Base-by-base conservation (phyloP, 768 basidiomycete species). In the Royoungia palumana region DNA sequence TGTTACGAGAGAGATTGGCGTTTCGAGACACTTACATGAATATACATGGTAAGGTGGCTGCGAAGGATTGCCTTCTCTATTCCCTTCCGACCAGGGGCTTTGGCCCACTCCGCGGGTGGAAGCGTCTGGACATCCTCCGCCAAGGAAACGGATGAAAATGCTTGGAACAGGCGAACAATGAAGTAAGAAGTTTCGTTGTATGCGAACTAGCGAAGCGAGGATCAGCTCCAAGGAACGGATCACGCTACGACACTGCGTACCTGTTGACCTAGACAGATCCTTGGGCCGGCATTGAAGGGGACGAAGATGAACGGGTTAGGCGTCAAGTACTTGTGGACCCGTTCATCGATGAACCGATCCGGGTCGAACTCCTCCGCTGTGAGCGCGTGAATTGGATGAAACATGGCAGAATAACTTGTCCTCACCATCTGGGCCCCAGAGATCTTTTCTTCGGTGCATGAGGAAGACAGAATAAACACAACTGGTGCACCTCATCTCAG, bases 141-240 rank as follows among this genome's bases (percentile, higher is more conserved):
- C 19, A 81, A 69, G 3, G 63, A 56, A 35, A 86, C 64, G 2
- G 59, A 57, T 4, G 72, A 73, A 63, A 82, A 83, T 10, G 61
- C 61, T 59, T 87, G 85, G 6, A 85, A 62, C 8, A 87, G 67
- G 10, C 79, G 75, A 39, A 81, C 72, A 37, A 87, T 72, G 65
- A 84, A 75, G 64, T 81, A 86, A 1, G 82, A 83, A 3, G 74
- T 66, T 58, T 84, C 81, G 50, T 83, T 74, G 63, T 85, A 85
- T 6, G 85, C 83, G 56, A 84, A 84, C 77, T 83, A 35, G 11
- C 34, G 16, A 35, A 16, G 30, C 1, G 44, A 30, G 49, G 28
- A 20, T 54, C 42, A 46, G 42, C 49, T 2, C 45, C 50, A 11
- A n/a, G 7, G 13, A 7, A 8, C 28, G 42, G 10, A 6, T 1